Conservation (phyloP, 257 asterid species). For the Capsicum chinense region DNA sequence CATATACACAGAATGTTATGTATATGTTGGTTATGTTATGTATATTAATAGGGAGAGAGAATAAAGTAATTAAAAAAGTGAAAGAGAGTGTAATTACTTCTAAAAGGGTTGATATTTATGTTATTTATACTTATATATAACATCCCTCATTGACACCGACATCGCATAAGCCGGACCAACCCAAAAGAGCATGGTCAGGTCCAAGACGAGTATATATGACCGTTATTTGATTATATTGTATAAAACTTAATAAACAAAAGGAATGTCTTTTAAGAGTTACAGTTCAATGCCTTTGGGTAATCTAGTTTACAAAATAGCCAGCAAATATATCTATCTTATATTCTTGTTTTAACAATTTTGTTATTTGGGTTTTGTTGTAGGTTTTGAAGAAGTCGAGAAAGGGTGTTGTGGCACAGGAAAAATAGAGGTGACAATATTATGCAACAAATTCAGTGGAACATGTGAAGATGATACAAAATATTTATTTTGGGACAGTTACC, state of each 20-base stretch:
- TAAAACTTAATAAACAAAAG: not conserved
- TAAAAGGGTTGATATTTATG: too few relatives aligned
- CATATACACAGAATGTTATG: too few relatives aligned
- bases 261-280: not conserved
- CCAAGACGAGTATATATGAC: too few relatives aligned
- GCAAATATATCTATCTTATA: not conserved
- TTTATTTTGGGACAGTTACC: conserved; percentile 53
- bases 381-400: conserved; percentile 44
- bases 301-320: not conserved
- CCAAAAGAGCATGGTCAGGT: too few relatives aligned
- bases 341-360: not conserved
- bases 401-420: conserved; percentile 54
- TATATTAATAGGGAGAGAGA: too few relatives aligned
- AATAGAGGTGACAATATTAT: conserved; percentile 36
- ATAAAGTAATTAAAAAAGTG: too few relatives aligned
- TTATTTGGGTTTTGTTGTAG: conserved; percentile 18
- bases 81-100: too few relatives aligned
- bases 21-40: too few relatives aligned
- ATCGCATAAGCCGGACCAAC: too few relatives aligned
- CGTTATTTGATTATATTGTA: too few relatives aligned
- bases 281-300: not conserved
- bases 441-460: conserved; percentile 38
- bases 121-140: not conserved
- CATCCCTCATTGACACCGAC: too few relatives aligned
- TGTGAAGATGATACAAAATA: conserved; percentile 41